These are phyloP conservation scores for Mycena crocata DNA, from an alignment of 768 basidiomycete species.

Conservation along the genomic window DNA sequence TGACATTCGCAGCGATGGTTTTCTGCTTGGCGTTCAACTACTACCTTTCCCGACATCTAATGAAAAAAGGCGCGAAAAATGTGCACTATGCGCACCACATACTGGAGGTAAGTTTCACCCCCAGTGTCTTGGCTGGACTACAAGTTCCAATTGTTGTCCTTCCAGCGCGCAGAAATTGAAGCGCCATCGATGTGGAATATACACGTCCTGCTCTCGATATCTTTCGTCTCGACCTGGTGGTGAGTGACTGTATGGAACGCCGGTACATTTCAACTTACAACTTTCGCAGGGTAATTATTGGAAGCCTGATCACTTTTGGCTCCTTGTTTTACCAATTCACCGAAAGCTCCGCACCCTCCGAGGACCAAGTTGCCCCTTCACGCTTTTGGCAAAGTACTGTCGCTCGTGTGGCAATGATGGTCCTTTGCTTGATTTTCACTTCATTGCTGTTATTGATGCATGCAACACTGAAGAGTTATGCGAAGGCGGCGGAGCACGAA, in stretches of 20 bases:
- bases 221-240: constrained; percentile 23
- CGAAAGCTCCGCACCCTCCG: neutral
- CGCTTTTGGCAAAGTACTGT: constrained; percentile 1
- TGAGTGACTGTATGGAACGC: neutral
- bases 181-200: constrained; percentile 15
- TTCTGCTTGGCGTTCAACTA: constrained; percentile 12
- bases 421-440: neutral
- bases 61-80: neutral
- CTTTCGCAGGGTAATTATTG: neutral
- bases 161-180: neutral
- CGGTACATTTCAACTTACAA: neutral
- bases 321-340: constrained; percentile 19
- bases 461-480: constrained; percentile 5
- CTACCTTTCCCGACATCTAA: neutral
- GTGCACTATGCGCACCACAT: constrained; percentile 16
- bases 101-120: constrained; percentile 3
- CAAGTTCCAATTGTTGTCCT: neutral
- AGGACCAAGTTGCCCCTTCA: neutral
- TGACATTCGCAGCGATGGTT: constrained; percentile 3
- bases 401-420: constrained; percentile 10
- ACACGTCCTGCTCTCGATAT: constrained; percentile 11
- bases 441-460: neutral
- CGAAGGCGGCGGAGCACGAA: neutral
- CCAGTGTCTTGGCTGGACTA: neutral
- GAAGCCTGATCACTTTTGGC: constrained; percentile 11